Base-by-base conservation (phyloP, 176 grass and related monocot species). In the Otatea glauca region DNA sequence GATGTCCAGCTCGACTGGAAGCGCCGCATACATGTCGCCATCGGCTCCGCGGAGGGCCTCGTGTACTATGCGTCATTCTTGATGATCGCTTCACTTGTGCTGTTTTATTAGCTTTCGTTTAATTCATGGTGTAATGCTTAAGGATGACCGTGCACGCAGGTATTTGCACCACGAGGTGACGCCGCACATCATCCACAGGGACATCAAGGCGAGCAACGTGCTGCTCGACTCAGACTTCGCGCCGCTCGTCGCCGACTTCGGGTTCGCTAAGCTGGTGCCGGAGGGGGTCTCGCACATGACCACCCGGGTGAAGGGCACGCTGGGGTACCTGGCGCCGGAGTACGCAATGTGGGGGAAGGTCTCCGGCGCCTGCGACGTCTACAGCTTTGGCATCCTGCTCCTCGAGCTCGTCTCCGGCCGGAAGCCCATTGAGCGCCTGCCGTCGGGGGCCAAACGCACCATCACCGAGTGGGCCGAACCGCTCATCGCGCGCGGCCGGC, bases 141-240 rank as follows among this genome's bases (percentile, higher is more conserved):
- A 21, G 53, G 53, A 56, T 21, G 53, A 21, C 53, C 55, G 24
- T 20, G 5, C 53, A 7, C 6, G 59, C 63, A 88, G 71, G 38
- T 81, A 85, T 56, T 66, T 95, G 16, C 93, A 95, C 75, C 93
- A 92, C 68, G 93, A 92, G 79, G 93, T 27, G 0, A 37, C 70
- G 1, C 93, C 93, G 0, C 88, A 88, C 39, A 91, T 95, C 82
- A 91, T 95, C 75, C 93, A 89, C 85, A 76, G 93, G 2, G 93
- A 98, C 83, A 91, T 98, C 85, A 98, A 87, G 61, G 86, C 78
- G 13, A 87, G 86, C 91, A 93, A 93, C 82, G 91, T 93, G 4
- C 84, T 93, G 0, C 77, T 93, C 2, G 88, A 93, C 81, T 72
- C 74, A 4, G 85, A 85, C n/a, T 93, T 90, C 70, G 17, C 72